These are phyloP conservation scores for Spiromastix sp. DNA, from an alignment of 2,329 filamentous ascomycete species.

Conservation along the genomic window DNA sequence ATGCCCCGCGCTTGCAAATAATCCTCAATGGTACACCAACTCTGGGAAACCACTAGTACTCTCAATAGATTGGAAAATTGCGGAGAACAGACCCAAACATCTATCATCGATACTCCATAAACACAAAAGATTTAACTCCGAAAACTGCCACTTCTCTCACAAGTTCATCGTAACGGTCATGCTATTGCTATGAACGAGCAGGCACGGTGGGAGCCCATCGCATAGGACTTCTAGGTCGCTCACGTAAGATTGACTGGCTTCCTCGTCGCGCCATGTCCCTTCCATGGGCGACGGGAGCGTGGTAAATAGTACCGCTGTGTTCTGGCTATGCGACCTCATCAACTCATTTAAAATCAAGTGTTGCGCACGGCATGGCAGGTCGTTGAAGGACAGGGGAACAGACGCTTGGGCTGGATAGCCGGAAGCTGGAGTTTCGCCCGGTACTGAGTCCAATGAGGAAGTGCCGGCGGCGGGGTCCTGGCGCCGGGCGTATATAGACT, in stretches of 20 bases:
- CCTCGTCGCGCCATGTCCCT: conserved; percentile 61
- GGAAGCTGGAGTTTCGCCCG: conserved; percentile 18
- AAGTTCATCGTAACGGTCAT: conserved; percentile 64
- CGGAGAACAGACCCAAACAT: no score
- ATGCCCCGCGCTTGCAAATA: no score
- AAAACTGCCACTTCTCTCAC: no score
- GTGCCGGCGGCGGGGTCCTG: conserved; percentile 12
- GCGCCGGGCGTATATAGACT: conserved; percentile 30
- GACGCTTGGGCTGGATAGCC: conserved; percentile 50
- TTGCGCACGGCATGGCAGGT: conserved; percentile 72
- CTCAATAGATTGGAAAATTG: no score
- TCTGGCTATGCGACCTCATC: conserved; percentile 55
- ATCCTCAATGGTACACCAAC: no score
- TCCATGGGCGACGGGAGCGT: conserved; percentile 73
- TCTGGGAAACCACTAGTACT: no score
- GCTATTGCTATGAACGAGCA: conserved; percentile 77
- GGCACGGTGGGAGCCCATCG: conserved; percentile 60
- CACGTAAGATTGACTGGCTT: conserved; percentile 62
- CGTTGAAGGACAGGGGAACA: conserved; percentile 71
- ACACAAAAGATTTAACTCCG: no score
- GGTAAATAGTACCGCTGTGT: conserved; percentile 71
- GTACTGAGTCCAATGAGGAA: not conserved
- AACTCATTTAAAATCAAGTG: conserved; percentile 81
- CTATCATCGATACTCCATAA: no score
- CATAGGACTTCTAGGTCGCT: conserved; percentile 70